Evolutionary conservation across 495 filamentous ascomycete species (phyloP).

Genomic region (Penicillium canariense): DNA sequence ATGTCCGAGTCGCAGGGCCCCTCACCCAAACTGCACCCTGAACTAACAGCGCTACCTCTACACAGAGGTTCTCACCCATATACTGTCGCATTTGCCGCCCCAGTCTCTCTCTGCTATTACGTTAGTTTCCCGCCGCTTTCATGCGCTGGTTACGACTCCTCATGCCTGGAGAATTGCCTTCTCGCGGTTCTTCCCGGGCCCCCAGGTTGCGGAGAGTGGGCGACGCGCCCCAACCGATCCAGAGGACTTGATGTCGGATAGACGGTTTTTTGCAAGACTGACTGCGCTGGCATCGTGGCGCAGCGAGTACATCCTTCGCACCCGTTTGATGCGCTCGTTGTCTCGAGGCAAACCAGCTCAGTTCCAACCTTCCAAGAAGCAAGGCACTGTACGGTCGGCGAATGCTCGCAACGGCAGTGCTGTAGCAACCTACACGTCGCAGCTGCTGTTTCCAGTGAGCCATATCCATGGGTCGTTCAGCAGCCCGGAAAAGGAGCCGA

Average conservation of each 20-base stretch:
- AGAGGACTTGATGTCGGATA: constrained; percentile 59
- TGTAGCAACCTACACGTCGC: constrained; percentile 76
- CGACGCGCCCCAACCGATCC: constrained; percentile 24
- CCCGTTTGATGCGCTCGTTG: constrained; percentile 77
- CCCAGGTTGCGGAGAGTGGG: constrained; percentile 45
- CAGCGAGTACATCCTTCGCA: constrained; percentile 87
- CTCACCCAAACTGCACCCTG: neutral
- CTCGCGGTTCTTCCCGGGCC: constrained; percentile 80
- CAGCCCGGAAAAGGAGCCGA: constrained; percentile 65
- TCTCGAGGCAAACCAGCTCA: constrained; percentile 70
- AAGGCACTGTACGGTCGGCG: constrained; percentile 44
- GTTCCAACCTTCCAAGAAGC: constrained; percentile 51
- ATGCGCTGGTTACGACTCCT: constrained; percentile 76
- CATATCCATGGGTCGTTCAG: constrained; percentile 73
- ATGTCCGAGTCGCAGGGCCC: constrained; percentile 26
- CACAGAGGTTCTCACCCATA: constrained; percentile 84
- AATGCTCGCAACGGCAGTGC: constrained; percentile 54
- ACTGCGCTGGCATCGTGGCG: constrained; percentile 82
- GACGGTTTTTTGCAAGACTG: constrained; percentile 73
- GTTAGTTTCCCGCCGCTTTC: constrained; percentile 81
- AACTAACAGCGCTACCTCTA: constrained; percentile 24
- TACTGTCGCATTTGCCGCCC: constrained; percentile 84
- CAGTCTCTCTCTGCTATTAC: constrained; percentile 72
- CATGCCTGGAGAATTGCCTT: constrained; percentile 92
- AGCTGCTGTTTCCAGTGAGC: constrained; percentile 69